Conservation (phyloP, 495 filamentous ascomycete species). For the Aspergillus bertholletiae region DNA sequence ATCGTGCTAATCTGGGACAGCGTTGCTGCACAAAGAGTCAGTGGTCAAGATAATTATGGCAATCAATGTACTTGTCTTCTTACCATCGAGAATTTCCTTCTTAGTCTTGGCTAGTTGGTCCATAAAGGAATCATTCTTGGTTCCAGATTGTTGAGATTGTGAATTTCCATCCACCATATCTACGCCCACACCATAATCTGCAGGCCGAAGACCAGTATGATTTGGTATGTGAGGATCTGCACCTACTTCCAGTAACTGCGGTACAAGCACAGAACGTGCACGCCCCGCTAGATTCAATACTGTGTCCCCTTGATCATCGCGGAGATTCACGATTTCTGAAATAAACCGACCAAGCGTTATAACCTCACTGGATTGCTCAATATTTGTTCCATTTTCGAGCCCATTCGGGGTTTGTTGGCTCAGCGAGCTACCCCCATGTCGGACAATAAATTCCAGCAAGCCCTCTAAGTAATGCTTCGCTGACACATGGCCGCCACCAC, state of each 20-base stretch:
- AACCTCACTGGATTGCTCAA: constrained; percentile 44
- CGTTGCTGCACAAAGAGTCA: constrained; percentile 52
- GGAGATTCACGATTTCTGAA: constrained; percentile 90
- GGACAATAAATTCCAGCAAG: constrained; percentile 87
- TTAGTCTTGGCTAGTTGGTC: constrained; percentile 57
- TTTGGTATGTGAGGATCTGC: constrained; percentile 88
- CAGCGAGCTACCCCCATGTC: constrained; percentile 65
- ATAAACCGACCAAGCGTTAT: constrained; percentile 89
- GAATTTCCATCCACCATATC: constrained; percentile 47
- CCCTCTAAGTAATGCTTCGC: constrained; percentile 93
- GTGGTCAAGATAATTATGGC: constrained; percentile 5
- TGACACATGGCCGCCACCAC: constrained; percentile 72
- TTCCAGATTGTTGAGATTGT: constrained; percentile 47
- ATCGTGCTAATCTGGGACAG: constrained; percentile 49
- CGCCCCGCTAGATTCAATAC: constrained; percentile 90
- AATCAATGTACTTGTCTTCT: not conserved
- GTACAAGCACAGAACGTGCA: constrained; percentile 89
- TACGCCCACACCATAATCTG: constrained; percentile 90
- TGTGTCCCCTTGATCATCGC: constrained; percentile 89
- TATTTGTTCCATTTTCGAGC: constrained; percentile 21
- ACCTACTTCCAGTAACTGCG: constrained; percentile 87
- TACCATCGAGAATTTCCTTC: constrained; percentile 46
- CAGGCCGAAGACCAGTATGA: constrained; percentile 75
- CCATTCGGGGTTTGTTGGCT: constrained; percentile 48
- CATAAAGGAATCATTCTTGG: constrained; percentile 50